Evolutionary conservation across 345 rosid genomes (phyloP).

Genomic region (Hibiscus trionum): DNA sequence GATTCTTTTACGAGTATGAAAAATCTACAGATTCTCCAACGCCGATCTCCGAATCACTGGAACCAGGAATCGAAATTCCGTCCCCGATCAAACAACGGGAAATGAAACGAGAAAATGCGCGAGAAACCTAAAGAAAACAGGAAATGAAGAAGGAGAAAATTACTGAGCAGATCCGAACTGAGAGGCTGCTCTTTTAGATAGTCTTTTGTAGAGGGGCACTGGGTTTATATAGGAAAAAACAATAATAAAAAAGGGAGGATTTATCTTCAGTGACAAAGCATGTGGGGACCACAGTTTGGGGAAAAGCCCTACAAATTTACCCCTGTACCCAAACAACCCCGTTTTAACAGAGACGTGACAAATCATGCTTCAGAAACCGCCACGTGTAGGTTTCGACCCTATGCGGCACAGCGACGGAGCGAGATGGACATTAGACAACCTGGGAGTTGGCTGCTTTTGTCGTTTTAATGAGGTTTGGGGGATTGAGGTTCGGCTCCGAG

Average conservation of each 20-base stretch:
- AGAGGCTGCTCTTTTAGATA: neutral
- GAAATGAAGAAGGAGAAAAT: neutral
- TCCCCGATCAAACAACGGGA: neutral
- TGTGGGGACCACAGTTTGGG: conserved; percentile 20
- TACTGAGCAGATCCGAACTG: conserved; percentile 10
- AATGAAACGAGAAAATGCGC: neutral
- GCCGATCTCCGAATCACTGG: conserved; percentile 16
- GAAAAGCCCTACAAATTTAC: neutral
- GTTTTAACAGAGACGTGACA: conserved; percentile 12
- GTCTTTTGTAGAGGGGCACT: neutral
- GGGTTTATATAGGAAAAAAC: conserved; percentile 18
- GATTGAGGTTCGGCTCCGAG: conserved; percentile 36
- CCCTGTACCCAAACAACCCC: neutral
- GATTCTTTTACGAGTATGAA: neutral
- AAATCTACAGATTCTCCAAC: conserved; percentile 25
- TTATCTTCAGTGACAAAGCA: neutral
- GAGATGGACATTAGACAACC: neutral
- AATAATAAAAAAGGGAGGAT: neutral
- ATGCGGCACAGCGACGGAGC: conserved; percentile 51
- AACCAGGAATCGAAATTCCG: neutral
- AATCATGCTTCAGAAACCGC: conserved; percentile 16
- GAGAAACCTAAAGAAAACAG: neutral
- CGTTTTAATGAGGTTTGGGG: neutral
- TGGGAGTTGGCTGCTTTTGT: neutral
- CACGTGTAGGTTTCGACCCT: conserved; percentile 30